A percentile compares a stretch with the other conserved stretches of the same genome.
These are phyloP conservation scores for Wickerhamomyces mucosus DNA, from an alignment of 805 yeast genomes.

Conservation along the genomic window DNA sequence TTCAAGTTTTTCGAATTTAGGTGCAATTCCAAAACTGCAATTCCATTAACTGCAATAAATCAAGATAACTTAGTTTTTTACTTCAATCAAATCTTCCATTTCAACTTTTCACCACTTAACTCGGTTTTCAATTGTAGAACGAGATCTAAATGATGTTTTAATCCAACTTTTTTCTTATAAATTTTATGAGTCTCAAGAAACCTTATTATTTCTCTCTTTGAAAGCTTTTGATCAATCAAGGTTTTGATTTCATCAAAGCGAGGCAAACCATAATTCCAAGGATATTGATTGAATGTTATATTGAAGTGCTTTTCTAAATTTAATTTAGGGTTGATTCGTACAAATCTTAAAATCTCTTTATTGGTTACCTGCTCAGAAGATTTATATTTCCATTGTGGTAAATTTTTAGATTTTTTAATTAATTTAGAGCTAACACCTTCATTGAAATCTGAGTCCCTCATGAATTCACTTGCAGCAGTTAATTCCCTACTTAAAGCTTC, in stretches of 20 bases:
- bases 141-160: conserved; percentile 46
- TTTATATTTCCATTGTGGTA: conserved; percentile 42
- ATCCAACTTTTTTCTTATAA: conserved; percentile 49
- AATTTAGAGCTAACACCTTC: conserved; percentile 58
- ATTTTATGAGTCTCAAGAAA: conserved; percentile 39
- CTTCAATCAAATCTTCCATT: no score
- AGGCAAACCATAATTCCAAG: conserved; percentile 68
- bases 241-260: conserved; percentile 51
- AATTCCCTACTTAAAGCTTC: conserved; percentile 67
- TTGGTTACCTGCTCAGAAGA: conserved; percentile 27
- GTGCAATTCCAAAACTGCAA: no score
- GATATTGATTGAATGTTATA: conserved; percentile 35
- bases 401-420: conserved; percentile 47
- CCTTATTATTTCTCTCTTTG: conserved; percentile 55
- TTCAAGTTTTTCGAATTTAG: no score
- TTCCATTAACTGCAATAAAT: no score
- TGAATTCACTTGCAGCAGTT: conserved; percentile 67
- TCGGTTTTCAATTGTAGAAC: no score
- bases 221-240: conserved; percentile 59
- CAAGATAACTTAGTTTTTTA: no score
- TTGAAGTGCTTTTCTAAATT: conserved; percentile 21
- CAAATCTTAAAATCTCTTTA: conserved; percentile 22
- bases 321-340: conserved; percentile 21
- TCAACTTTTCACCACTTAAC: no score
- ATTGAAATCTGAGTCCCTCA: conserved; percentile 54